These are phyloP conservation scores for Mucor velutinosus DNA, from an alignment of 371 early-diverging fungal genomes.

Conservation along the genomic window DNA sequence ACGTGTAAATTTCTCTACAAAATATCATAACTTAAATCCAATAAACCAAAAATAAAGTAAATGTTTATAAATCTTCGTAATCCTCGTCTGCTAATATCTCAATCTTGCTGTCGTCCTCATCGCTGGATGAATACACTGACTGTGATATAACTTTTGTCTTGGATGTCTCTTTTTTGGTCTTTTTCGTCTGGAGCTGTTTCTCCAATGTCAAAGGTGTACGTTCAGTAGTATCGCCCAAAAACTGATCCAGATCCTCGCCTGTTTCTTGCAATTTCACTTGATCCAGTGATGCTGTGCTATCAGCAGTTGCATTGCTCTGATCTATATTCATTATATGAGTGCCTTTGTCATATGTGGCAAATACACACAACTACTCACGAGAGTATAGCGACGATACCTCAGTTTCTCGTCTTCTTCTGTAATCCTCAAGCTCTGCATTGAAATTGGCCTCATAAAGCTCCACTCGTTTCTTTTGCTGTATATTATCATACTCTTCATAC, in stretches of 20 bases:
- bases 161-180: background rate
- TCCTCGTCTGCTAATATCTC: constrained; percentile 49
- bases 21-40: background rate
- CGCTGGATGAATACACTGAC: background rate
- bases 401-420: constrained; percentile 40
- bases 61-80: constrained; percentile 28
- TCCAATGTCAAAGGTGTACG: background rate
- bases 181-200: constrained; percentile 1
- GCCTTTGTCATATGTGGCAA: background rate
- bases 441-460: constrained; percentile 50
- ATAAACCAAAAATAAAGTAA: background rate
- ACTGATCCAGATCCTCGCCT: constrained; percentile 26
- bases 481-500: constrained; percentile 35
- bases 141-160: background rate
- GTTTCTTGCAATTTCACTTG: constrained; percentile 20
- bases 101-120: constrained; percentile 18
- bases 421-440: constrained; percentile 50
- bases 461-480: constrained; percentile 35
- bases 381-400: constrained; percentile 46
- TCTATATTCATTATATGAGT: background rate
- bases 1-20: background rate
- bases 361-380: constrained; percentile 10
- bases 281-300: constrained; percentile 20
- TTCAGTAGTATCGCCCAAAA: constrained; percentile 19
- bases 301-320: background rate